Conservation (phyloP, 2,329 filamentous ascomycete genomes). For the Catunica adiposa region DNA sequence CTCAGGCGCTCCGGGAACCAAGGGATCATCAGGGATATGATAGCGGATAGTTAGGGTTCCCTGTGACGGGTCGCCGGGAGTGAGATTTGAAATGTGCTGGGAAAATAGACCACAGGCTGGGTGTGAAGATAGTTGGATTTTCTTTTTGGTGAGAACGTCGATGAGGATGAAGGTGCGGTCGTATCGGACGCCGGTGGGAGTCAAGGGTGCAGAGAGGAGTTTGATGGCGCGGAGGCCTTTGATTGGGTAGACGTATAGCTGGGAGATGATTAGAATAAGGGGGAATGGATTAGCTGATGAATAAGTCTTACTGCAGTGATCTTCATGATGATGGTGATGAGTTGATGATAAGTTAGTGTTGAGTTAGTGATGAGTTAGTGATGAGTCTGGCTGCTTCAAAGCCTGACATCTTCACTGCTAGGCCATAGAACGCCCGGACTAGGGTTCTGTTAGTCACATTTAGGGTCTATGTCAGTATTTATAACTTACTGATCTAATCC, state of each 20-base stretch:
- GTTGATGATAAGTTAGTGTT: background rate
- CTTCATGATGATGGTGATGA: slow-evolving; percentile 18
- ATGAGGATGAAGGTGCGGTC: slow-evolving; percentile 59
- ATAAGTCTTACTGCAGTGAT: slow-evolving; percentile 19
- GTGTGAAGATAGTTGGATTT: slow-evolving; percentile 42
- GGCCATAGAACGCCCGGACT: too few species aligned
- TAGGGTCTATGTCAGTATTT: too few species aligned
- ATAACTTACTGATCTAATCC: too few species aligned
- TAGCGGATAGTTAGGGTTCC: slow-evolving; percentile 15
- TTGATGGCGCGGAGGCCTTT: slow-evolving; percentile 51
- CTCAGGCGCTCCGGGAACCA: slow-evolving; percentile 18
- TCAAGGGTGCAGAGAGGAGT: slow-evolving; percentile 36
- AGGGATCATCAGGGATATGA: background rate
- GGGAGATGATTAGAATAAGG: background rate
- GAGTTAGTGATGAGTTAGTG: too few species aligned
- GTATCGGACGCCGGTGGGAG: slow-evolving; percentile 43
- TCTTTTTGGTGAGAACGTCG: slow-evolving; percentile 29
- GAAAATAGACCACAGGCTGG: slow-evolving; percentile 48
- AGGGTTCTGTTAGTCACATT: too few species aligned
- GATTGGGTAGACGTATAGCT: slow-evolving; percentile 56
- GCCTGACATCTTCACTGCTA: too few species aligned
- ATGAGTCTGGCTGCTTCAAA: too few species aligned
- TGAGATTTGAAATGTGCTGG: slow-evolving; percentile 32
- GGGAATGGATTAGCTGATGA: background rate
- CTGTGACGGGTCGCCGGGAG: slow-evolving; percentile 22